These are phyloP conservation scores for Isatis tinctoria DNA, from an alignment of 345 rosid genomes.

Conservation along the genomic window DNA sequence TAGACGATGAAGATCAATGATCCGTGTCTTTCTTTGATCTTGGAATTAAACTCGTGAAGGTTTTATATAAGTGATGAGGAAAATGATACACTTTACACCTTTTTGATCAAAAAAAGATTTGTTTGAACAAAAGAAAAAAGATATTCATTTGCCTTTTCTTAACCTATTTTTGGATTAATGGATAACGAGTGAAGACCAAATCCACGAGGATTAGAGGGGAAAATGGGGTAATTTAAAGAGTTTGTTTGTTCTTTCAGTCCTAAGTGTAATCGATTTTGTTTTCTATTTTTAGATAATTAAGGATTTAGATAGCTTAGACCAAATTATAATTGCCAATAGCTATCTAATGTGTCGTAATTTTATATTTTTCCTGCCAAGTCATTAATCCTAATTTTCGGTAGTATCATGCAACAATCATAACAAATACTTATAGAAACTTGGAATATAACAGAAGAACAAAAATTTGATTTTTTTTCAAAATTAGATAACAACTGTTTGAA, in stretches of 20 bases:
- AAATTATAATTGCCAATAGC: neutral
- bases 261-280: neutral
- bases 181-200: constrained; percentile 30
- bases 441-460: neutral
- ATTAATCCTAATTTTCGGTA: no score
- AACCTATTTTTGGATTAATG: constrained; percentile 26
- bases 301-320: neutral
- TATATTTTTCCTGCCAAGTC: neutral
- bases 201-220: constrained; percentile 21
- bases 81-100: neutral
- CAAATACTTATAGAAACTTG: neutral
- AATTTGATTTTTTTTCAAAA: neutral
- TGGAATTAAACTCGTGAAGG: constrained; percentile 11
- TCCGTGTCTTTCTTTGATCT: constrained; percentile 3
- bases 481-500: no score
- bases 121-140: neutral
- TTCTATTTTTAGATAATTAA: neutral
- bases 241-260: neutral
- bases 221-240: neutral
- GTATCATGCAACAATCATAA: neutral
- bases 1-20: neutral
- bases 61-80: constrained; percentile 13
- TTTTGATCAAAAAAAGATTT: constrained; percentile 21
- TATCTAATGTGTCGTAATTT: neutral
- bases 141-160: constrained; percentile 6